phyloP scores from a whole-genome alignment of 2,329 filamentous ascomycete genomes.

The Venturia oleaginea region DNA sequence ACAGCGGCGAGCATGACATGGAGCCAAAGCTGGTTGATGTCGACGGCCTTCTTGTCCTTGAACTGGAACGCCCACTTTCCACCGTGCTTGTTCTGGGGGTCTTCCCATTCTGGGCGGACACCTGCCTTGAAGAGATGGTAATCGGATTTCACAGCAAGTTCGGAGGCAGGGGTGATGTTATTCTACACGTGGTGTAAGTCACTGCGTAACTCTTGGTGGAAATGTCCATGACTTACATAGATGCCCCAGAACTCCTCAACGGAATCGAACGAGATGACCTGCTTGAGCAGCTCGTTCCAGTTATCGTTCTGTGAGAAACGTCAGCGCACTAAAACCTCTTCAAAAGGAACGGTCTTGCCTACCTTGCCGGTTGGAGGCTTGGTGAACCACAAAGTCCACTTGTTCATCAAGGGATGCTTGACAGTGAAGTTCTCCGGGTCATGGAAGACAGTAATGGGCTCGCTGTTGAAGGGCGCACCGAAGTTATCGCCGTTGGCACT shows the following conservation, averaged over 20 bases:
- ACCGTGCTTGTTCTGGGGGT: conserved; percentile 96
- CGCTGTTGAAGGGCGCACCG: conserved; percentile 35
- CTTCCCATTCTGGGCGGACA: conserved; percentile 97
- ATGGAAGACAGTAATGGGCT: conserved; percentile 90
- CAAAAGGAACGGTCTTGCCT: conserved; percentile 20
- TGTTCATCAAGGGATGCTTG: conserved; percentile 95
- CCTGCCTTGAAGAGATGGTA: conserved; percentile 99
- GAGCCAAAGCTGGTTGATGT: conserved; percentile 93
- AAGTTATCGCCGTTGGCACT: conserved; percentile 32
- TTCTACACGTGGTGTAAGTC: conserved; percentile 52
- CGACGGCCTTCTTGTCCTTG: conserved; percentile 86
- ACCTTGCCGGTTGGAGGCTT: conserved; percentile 96
- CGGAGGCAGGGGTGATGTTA: conserved; percentile 94
- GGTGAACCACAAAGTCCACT: conserved; percentile 99
- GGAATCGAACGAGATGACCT: conserved; percentile 97
- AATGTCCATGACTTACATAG: conserved; percentile 59
- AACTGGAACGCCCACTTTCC: conserved; percentile 99
- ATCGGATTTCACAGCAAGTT: conserved; percentile 94
- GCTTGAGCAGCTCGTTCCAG: conserved; percentile 96
- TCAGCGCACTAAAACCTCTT: background rate
- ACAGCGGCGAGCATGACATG: conserved; percentile 95
- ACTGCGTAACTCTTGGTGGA: conserved; percentile 9
- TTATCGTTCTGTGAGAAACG: conserved; percentile 65
- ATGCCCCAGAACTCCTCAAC: conserved; percentile 99
- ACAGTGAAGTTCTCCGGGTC: conserved; percentile 99